These are phyloP conservation scores for Lichtheimia corymbifera DNA, from an alignment of 371 early-diverging fungal genomes.

Conservation along the genomic window DNA sequence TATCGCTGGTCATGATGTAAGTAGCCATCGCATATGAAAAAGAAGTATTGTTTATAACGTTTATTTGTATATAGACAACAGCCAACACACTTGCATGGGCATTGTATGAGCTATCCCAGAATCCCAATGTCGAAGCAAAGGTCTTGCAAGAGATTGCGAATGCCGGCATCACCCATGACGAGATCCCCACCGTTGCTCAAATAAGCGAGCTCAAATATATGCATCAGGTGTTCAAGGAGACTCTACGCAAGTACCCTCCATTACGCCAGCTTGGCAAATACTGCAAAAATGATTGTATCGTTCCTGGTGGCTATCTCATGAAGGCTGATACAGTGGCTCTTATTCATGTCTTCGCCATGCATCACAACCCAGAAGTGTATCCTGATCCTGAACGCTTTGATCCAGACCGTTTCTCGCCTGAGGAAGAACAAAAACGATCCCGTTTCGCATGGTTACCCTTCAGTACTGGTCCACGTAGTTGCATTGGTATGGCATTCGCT, in stretches of 20 bases:
- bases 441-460: conserved; percentile 61
- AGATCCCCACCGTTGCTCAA: conserved; percentile 44
- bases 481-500: conserved; percentile 57
- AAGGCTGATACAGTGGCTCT: conserved; percentile 18
- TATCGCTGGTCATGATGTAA: conserved; percentile 55
- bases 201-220: conserved; percentile 43
- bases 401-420: conserved; percentile 57
- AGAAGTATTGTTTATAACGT: no score
- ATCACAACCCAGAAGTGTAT: conserved; percentile 47
- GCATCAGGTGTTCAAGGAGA: conserved; percentile 53
- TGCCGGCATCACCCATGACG: conserved; percentile 37
- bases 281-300: conserved; percentile 50
- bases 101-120: conserved; percentile 36
- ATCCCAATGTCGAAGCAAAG: conserved; percentile 48
- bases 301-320: conserved; percentile 48
- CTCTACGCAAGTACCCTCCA: conserved; percentile 54
- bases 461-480: conserved; percentile 47
- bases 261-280: conserved; percentile 44
- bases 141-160: conserved; percentile 55
- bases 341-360: conserved; percentile 39
- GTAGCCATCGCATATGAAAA: conserved; percentile 15
- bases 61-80: conserved; percentile 19
- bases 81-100: conserved; percentile 57
- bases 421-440: conserved; percentile 54
- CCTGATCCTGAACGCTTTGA: conserved; percentile 49